Conservation (phyloP, 108 stramenopile genomes). For the Skeletonema potamos region DNA sequence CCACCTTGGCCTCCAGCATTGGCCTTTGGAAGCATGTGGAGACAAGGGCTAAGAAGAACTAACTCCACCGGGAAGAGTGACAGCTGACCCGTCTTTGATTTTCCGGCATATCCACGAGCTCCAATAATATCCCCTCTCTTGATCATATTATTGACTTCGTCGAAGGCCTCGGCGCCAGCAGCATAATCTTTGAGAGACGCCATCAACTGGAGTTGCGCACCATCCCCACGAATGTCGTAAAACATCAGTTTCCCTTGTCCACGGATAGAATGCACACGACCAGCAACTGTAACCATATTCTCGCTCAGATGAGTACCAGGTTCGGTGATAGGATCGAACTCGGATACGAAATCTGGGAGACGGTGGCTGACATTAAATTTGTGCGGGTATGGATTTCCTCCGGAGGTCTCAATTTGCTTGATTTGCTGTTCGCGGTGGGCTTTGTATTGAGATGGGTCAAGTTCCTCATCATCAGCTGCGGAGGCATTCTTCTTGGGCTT, state of each 20-base stretch:
- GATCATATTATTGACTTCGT: slow-evolving; percentile 71
- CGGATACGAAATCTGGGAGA: slow-evolving; percentile 86
- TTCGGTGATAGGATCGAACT: slow-evolving; percentile 71
- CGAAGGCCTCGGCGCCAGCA: slow-evolving; percentile 88
- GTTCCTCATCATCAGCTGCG: slow-evolving; percentile 78
- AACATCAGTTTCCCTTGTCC: slow-evolving; percentile 97
- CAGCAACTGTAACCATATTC: slow-evolving; percentile 84
- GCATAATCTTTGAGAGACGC: slow-evolving; percentile 83
- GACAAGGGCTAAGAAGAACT: slow-evolving; percentile 91
- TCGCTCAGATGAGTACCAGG: slow-evolving; percentile 76
- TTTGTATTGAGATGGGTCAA: slow-evolving; percentile 94
- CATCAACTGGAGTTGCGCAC: slow-evolving; percentile 96
- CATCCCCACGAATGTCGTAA: slow-evolving; percentile 95
- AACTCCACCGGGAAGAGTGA: slow-evolving; percentile 92
- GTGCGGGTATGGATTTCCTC: slow-evolving; percentile 96
- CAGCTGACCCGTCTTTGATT: slow-evolving; percentile 96
- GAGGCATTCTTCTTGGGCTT: slow-evolving; percentile 50
- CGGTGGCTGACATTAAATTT: slow-evolving; percentile 93
- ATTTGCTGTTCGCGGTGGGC: slow-evolving; percentile 87
- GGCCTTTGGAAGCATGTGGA: slow-evolving; percentile 98
- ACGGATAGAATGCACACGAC: slow-evolving; percentile 91
- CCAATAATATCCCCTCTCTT: slow-evolving; percentile 97
- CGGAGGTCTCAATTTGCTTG: slow-evolving; percentile 78
- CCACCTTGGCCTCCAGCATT: slow-evolving; percentile 77
- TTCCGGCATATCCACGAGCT: slow-evolving; percentile 89